Base-by-base conservation (phyloP, 208 protist genomes). In the Trichomonas gallinae region DNA sequence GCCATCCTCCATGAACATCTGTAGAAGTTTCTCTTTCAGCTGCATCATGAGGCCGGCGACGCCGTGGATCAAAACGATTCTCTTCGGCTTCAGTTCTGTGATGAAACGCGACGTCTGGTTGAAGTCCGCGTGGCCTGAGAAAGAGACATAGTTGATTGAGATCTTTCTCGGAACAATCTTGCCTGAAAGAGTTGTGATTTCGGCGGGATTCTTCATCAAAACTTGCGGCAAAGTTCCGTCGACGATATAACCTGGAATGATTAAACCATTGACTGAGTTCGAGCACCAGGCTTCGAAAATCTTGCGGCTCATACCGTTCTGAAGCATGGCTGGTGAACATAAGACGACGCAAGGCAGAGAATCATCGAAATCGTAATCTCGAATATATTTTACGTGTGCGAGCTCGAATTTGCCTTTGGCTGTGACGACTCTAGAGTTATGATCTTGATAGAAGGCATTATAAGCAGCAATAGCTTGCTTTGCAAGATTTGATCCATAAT, bases 201-300 rank as follows among this genome's bases (percentile, higher is more conserved):
- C 44, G 0, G 96, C 44, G 26, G 97, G 97, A 63, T 97, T 96
- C 11, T 49, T 91, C 15, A 96, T 81, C 10, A 97, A 31, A 1
- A 96, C 40, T 83, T 97, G 96, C 4, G 96, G 96, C 9, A 97
- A n/a, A 2, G 96, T 97, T 0, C 63, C 87, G 82, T 96, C 87
- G 21, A 97, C 96, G 40, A 46, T 85, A 96, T 97, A 97, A 38
- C 97, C 97, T 49, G 97, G 82, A 42, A 97, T 96, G 17, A 97
- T 96, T 0, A 97, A n/a, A 10, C 98, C 98, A 98, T 99, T 99
- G 85, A 98, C 98, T 36, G 97, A 91, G 97, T 99, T 98, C 0
- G 98, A 97, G 97, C 99, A 99, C 99, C 99, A 99, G 45, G 98
- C 97, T 97, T 99, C 99, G 97, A 99, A 99, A 6, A 99, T 97